Conservation (phyloP, 2,329 filamentous ascomycete genomes). For the Rugonectria rugulosa region DNA sequence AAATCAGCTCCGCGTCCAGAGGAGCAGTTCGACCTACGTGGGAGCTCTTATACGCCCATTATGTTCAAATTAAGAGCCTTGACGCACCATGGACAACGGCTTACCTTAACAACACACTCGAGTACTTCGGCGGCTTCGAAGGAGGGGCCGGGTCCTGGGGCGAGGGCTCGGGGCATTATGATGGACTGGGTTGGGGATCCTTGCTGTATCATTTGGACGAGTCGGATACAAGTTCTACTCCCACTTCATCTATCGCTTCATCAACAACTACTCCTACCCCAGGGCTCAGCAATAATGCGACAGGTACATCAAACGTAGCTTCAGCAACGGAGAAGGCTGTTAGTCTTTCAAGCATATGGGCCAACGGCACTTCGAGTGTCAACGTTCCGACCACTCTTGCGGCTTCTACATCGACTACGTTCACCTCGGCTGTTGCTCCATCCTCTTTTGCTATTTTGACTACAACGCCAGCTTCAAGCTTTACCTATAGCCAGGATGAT, state of each 20-base stretch:
- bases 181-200: constrained; percentile 22
- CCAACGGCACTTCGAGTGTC: too few relatives aligned
- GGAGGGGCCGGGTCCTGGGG: constrained; percentile 19
- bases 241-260: background rate
- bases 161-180: constrained; percentile 11
- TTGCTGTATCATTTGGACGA: constrained; percentile 17
- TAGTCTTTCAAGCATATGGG: too few relatives aligned
- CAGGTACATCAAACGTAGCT: too few relatives aligned
- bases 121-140: constrained; percentile 16
- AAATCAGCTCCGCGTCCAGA: constrained; percentile 13
- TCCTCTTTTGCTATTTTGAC: too few relatives aligned
- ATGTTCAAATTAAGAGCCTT: constrained; percentile 22
- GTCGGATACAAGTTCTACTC: constrained; percentile 28
- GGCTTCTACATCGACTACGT: too few relatives aligned
- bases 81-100: constrained; percentile 26
- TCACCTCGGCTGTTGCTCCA: too few relatives aligned
- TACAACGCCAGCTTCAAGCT: too few relatives aligned
- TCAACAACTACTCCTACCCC: too few relatives aligned
- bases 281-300: too few relatives aligned
- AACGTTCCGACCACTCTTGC: too few relatives aligned
- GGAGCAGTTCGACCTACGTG: constrained; percentile 17
- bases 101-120: constrained; percentile 19
- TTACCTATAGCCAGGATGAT: too few relatives aligned
- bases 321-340: too few relatives aligned
- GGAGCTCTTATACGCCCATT: constrained; percentile 27